Evolutionary conservation across 2,329 filamentous ascomycete genomes (phyloP), one percentile per base, ranked within the genome.

Genomic region (Sporothrix sp.): DNA sequence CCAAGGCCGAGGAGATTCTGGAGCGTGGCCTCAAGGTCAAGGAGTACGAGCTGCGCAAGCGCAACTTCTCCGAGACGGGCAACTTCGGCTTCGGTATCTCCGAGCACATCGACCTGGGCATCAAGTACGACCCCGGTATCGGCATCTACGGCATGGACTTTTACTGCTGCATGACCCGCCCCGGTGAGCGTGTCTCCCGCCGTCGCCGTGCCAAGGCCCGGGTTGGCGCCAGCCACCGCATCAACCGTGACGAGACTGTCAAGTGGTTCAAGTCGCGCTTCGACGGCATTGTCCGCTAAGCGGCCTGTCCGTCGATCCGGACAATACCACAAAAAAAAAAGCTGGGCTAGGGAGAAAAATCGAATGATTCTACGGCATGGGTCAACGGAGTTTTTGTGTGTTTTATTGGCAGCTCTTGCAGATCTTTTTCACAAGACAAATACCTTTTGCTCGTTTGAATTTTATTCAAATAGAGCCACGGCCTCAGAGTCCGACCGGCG

Each of bases 131-230:
- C 78, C 90, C 90, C 60, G 85, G 81, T 59, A 96, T 96, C 65
- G 90, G 90, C 84, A 96, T 96, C 73, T 96, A 95, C 81, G 90
- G 93, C 72, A 98, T 98, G 93, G 93, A 98, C 79, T 98, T 98
- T 79, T 98, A 96, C 86, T 90, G 85, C 87, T 97, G 91, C 88
- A 98, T 98, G 93, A 95, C 89, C 79, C 90, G 93, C 68, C 93
- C 91, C 66, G 93, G 93, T 78, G 90, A 95, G 82, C 90, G 93
- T 71, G 88, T 98, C 70, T 85, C 87, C 71, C 91, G 89, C 79
- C 89, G 93, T 69, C 85, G 91, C 71, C 88, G 91, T 68, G 82
- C 78, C 76, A 86, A 94, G 82, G 78, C 82, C 78, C 80, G 74
- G 66, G 84, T 98, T 69, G 93, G 93, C 68, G 70, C 86, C 68